Evolutionary conservation across 305 asterid genomes (phyloP).

Genomic region (Coffea humblotiana): DNA sequence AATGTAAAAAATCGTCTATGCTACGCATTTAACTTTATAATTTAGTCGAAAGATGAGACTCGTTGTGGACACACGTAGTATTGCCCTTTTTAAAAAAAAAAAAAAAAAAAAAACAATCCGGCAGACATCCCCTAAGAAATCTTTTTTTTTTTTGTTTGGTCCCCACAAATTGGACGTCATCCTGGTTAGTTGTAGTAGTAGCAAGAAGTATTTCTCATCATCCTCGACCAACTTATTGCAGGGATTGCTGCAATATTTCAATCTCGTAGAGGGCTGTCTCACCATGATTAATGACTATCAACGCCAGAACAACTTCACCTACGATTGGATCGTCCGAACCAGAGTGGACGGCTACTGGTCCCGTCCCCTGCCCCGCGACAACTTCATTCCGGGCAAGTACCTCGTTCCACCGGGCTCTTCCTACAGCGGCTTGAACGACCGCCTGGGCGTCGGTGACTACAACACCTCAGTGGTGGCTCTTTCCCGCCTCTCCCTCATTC

Average conservation of each 20-base stretch:
- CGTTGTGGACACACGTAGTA: too few relatives aligned
- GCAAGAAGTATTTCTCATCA: too few relatives aligned
- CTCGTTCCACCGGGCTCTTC: constrained; percentile 87
- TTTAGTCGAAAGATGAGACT: too few relatives aligned
- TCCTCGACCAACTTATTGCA: constrained; percentile 12
- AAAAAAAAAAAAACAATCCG: too few relatives aligned
- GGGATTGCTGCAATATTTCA: constrained; percentile 90
- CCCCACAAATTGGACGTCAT: too few relatives aligned
- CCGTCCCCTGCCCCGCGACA: constrained; percentile 44
- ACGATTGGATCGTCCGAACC: constrained; percentile 86
- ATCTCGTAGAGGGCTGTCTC: constrained; percentile 83
- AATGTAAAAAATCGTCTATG: too few relatives aligned
- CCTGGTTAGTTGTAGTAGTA: too few relatives aligned
- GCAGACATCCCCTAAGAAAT: too few relatives aligned
- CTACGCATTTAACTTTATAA: too few relatives aligned
- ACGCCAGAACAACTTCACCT: constrained; percentile 64
- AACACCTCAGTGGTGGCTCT: constrained; percentile 76
- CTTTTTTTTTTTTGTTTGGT: too few relatives aligned
- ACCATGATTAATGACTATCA: constrained; percentile 63
- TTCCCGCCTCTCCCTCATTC: constrained; percentile 65
- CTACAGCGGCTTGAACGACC: constrained; percentile 80
- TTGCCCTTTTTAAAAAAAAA: too few relatives aligned
- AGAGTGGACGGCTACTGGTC: constrained; percentile 95
- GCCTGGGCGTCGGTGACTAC: constrained; percentile 81
- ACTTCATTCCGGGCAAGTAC: constrained; percentile 65